phyloP scores from a whole-genome alignment of 257 asterid species.

The Eustoma russellianum region DNA sequence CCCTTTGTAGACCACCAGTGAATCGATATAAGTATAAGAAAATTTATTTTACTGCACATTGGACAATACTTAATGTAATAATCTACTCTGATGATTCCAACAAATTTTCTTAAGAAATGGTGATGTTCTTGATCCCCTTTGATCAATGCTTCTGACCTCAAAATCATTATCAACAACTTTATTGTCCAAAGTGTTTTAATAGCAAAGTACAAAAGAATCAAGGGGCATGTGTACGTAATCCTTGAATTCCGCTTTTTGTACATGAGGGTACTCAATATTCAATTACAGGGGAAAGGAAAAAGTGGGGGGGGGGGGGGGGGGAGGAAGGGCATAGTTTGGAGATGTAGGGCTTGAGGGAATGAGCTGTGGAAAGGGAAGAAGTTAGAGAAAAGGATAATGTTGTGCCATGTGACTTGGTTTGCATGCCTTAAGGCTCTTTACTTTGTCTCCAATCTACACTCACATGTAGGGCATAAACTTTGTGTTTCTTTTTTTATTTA shows the following conservation, averaged over 20 bases:
- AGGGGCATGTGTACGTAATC: constrained; percentile 25
- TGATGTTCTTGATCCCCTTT: too few relatives aligned
- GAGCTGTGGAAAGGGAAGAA: constrained; percentile 55
- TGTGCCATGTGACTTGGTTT: constrained; percentile 65
- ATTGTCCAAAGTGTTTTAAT: neutral
- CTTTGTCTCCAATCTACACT: constrained; percentile 58
- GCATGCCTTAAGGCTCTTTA: constrained; percentile 36
- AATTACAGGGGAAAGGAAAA: too few relatives aligned
- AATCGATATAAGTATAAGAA: too few relatives aligned
- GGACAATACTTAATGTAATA: too few relatives aligned
- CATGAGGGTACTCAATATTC: constrained; percentile 1
- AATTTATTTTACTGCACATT: too few relatives aligned
- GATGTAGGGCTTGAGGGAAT: constrained; percentile 25
- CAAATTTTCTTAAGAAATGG: too few relatives aligned
- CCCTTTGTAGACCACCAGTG: too few relatives aligned
- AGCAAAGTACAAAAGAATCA: constrained; percentile 13
- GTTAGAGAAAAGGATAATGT: constrained; percentile 32
- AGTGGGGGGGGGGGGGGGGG: neutral
- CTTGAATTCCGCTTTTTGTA: constrained; percentile 16
- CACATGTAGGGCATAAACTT: constrained; percentile 34
- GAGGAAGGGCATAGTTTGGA: constrained; percentile 11
- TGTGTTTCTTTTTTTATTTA: too few relatives aligned
- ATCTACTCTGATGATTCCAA: too few relatives aligned
- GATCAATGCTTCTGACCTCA: too few relatives aligned
- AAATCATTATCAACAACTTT: too few relatives aligned